Conservation (phyloP, 2,329 filamentous ascomycete genomes). For the Pochonia chlamydosporia region DNA sequence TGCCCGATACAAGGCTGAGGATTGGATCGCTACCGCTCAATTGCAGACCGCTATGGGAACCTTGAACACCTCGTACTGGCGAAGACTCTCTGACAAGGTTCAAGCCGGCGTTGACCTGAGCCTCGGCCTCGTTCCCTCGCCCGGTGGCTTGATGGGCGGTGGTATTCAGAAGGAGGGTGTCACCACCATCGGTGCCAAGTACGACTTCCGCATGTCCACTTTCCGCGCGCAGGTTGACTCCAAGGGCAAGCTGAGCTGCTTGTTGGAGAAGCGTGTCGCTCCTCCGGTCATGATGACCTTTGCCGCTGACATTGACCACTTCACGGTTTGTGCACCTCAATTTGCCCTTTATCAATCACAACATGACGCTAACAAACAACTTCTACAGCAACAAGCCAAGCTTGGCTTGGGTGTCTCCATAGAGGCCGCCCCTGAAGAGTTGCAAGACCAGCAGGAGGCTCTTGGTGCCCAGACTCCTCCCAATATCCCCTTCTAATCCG, state of each 20-base stretch:
- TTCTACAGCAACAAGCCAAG: conserved; percentile 82
- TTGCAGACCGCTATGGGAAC: conserved; percentile 76
- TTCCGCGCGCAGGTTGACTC: conserved; percentile 96
- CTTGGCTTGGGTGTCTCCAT: conserved; percentile 91
- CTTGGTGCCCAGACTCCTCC: conserved; percentile 42
- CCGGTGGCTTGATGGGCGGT: conserved; percentile 67
- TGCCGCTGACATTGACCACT: conserved; percentile 93
- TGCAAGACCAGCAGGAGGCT: conserved; percentile 76
- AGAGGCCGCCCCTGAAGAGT: conserved; percentile 76
- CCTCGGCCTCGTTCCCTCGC: conserved; percentile 67
- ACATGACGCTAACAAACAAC: neutral
- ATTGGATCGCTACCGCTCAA: conserved; percentile 92
- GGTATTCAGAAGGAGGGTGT: conserved; percentile 78
- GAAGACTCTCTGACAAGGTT: conserved; percentile 84
- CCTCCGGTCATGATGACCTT: conserved; percentile 91
- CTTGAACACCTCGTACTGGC: conserved; percentile 91
- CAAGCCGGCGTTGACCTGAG: conserved; percentile 95
- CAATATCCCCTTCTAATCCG: conserved; percentile 60
- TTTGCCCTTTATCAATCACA: conserved; percentile 15
- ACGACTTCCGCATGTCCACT: conserved; percentile 92
- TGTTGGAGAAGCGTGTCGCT: conserved; percentile 93
- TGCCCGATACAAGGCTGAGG: conserved; percentile 81
- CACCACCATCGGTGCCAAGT: conserved; percentile 91
- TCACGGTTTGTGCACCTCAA: conserved; percentile 61
- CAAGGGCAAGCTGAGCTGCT: conserved; percentile 84